These are phyloP conservation scores for Nicotiana sylvestris DNA, from an alignment of 257 asterid species.

Conservation along the genomic window DNA sequence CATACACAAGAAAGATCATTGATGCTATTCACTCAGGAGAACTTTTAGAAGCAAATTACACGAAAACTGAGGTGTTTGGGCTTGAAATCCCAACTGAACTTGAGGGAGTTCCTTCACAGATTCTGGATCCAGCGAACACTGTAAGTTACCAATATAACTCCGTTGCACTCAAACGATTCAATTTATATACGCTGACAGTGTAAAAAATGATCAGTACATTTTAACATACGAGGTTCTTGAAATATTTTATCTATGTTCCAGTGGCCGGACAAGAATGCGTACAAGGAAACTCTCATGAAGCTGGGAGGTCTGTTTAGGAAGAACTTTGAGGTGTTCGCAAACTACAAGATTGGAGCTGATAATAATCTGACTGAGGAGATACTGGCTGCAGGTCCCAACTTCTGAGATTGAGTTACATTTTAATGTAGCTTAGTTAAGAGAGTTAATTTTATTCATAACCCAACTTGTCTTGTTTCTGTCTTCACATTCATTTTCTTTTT, in stretches of 20 bases:
- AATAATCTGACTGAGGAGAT: constrained; percentile 58
- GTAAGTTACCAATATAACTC: constrained; percentile 37
- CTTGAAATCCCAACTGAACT: constrained; percentile 74
- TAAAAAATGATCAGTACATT: neutral
- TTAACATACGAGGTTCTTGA: neutral
- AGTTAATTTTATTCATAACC: neutral
- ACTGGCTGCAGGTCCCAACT: constrained; percentile 74
- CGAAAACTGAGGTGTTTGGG: constrained; percentile 75
- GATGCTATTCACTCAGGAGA: constrained; percentile 81
- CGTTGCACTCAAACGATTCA: no score
- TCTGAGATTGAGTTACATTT: constrained; percentile 22
- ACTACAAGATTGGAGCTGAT: constrained; percentile 67
- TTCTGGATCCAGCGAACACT: constrained; percentile 71
- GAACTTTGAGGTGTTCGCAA: constrained; percentile 63
- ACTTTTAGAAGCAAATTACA: constrained; percentile 55
- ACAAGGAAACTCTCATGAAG: constrained; percentile 61
- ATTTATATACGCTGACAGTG: neutral
- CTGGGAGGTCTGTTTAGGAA: constrained; percentile 75
- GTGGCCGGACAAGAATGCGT: constrained; percentile 71
- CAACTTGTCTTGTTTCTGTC: neutral
- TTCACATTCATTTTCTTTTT: neutral
- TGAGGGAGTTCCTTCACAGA: constrained; percentile 85
- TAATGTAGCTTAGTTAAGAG: neutral
- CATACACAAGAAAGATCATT: constrained; percentile 82
- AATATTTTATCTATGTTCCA: constrained; percentile 17